Percentiles rank a stretch among this genome's conserved stretches.
Conservation (phyloP, 148 eudicot species). For the Polygonum aviculare region DNA sequence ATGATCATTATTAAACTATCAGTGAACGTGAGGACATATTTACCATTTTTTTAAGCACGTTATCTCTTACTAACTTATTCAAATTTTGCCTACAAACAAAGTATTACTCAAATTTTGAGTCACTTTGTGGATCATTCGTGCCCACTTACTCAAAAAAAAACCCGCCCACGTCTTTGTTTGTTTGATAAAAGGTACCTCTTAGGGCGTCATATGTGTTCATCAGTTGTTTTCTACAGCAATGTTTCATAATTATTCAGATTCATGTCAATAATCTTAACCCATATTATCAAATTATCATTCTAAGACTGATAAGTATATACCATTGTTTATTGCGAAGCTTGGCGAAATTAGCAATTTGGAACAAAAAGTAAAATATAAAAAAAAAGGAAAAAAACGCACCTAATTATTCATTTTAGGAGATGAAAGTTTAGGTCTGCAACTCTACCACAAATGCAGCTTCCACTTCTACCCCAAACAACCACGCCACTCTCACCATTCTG, state of each 20-base stretch:
- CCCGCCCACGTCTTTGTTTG: too few species aligned
- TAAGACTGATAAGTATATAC: not conserved
- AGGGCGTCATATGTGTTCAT: too few species aligned
- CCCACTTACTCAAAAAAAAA: too few species aligned
- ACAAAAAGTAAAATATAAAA: not conserved
- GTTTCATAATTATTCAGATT: not conserved
- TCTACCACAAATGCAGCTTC: not conserved
- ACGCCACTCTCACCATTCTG: constrained; percentile 7
- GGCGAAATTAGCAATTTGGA: not conserved
- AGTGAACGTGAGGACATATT: too few species aligned
- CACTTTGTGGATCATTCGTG: too few species aligned
- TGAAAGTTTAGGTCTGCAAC: not conserved
- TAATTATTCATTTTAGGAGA: not conserved
- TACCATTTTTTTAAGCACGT: too few species aligned
- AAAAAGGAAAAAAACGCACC: too few species aligned
- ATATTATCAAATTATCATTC: not conserved
- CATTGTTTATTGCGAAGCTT: not conserved
- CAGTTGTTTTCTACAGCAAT: not conserved
- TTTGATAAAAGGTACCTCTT: too few species aligned
- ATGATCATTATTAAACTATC: too few species aligned
- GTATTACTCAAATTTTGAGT: too few species aligned
- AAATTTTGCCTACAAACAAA: not conserved
- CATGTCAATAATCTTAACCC: not conserved
- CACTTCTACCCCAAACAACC: constrained; percentile 2
- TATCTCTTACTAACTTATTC: not conserved